A percentile compares a stretch with the other conserved stretches of the same genome.
Evolutionary conservation across 176 grass and related monocot species (phyloP).

Genomic region (Echinochloa phyllopogon): DNA sequence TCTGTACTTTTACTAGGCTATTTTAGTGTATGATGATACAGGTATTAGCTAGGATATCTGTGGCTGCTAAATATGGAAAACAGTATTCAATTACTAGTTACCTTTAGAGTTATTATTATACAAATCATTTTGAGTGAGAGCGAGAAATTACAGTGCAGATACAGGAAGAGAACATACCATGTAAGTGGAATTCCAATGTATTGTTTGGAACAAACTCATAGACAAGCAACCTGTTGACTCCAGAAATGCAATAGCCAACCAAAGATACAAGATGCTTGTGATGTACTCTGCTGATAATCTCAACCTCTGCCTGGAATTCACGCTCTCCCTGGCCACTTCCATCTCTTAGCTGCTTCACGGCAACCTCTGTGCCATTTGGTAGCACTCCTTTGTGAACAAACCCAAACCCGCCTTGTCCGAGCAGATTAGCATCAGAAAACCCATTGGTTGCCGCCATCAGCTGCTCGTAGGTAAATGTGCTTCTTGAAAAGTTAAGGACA

Average conservation of each 20-base stretch:
- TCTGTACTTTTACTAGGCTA: constrained; percentile 12
- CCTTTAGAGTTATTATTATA: background rate
- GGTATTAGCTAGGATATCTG: background rate
- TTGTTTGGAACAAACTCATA: constrained; percentile 86
- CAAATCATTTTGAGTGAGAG: background rate
- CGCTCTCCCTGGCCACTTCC: constrained; percentile 78
- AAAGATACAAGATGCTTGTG: constrained; percentile 86
- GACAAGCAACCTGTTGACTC: constrained; percentile 65
- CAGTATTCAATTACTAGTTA: background rate
- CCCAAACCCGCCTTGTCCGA: constrained; percentile 89
- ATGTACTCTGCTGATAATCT: constrained; percentile 85
- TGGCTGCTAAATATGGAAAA: constrained; percentile 17
- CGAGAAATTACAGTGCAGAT: background rate
- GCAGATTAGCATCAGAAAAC: constrained; percentile 74
- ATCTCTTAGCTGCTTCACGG: constrained; percentile 72
- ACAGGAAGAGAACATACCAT: constrained; percentile 52
- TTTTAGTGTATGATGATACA: background rate
- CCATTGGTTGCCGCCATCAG: constrained; percentile 60
- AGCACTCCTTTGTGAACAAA: constrained; percentile 89
- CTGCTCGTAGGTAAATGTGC: constrained; percentile 68
- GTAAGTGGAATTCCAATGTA: constrained; percentile 75
- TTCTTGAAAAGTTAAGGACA: constrained; percentile 56
- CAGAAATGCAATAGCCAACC: constrained; percentile 79
- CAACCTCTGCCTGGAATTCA: constrained; percentile 83
- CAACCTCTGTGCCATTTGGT: constrained; percentile 70